These are phyloP conservation scores for Suillus paluster DNA, from an alignment of 768 basidiomycete species.

Conservation along the genomic window DNA sequence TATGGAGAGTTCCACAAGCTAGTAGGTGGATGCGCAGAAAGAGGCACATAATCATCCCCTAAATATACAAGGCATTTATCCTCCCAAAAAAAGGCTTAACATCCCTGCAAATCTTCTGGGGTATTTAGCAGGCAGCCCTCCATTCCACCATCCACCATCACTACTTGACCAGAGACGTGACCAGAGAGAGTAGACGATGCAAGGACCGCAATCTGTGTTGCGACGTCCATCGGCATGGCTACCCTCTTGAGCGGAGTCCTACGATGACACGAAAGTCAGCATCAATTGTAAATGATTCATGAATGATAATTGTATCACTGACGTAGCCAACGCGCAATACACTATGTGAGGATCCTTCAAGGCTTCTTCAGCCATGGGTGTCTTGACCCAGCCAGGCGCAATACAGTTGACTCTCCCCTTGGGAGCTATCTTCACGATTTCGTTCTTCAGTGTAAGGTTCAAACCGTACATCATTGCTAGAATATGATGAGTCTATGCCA, in stretches of 20 bases:
- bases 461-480: constrained; percentile 76
- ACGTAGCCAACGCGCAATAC: constrained; percentile 72
- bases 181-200: constrained; percentile 67
- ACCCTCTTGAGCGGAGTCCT: constrained; percentile 76
- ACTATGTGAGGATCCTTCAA: constrained; percentile 58
- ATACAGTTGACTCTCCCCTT: constrained; percentile 71
- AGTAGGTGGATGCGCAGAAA: neutral
- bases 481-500: neutral
- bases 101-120: constrained; percentile 39
- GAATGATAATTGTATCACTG: constrained; percentile 24
- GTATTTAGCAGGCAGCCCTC: constrained; percentile 62
- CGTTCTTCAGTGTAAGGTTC: constrained; percentile 72
- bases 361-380: constrained; percentile 63
- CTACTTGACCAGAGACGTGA: constrained; percentile 71
- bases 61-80: neutral
- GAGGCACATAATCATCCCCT: neutral
- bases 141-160: constrained; percentile 81
- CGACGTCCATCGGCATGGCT: constrained; percentile 64
- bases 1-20: neutral
- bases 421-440: constrained; percentile 78
- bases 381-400: constrained; percentile 70
- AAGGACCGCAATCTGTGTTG: constrained; percentile 63
- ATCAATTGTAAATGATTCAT: no score
- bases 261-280: neutral
- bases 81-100: neutral